Conservation (phyloP, 78 protist genomes). For the Dictyostelium firmibasis region DNA sequence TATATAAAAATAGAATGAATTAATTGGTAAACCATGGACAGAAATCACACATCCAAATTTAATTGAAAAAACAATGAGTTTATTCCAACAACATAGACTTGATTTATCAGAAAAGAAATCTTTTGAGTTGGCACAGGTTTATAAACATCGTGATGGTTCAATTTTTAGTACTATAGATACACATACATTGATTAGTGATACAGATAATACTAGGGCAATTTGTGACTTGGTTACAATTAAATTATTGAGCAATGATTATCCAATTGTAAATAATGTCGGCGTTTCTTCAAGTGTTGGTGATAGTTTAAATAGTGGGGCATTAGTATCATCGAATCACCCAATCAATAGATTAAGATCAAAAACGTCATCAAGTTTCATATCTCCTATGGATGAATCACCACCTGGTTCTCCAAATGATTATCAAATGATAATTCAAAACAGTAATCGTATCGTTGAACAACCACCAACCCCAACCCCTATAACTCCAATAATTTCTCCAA, state of each 20-base stretch:
- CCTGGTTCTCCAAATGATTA: slow-evolving; percentile 28
- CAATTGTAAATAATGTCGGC: background rate
- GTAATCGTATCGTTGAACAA: background rate
- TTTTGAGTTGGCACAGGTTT: slow-evolving; percentile 51
- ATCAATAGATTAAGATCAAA: slow-evolving; percentile 9
- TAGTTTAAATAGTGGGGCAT: background rate
- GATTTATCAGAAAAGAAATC: background rate
- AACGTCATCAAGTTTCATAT: background rate
- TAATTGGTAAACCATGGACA: slow-evolving; percentile 76
- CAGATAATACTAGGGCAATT: slow-evolving; percentile 42
- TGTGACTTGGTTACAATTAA: slow-evolving; percentile 35
- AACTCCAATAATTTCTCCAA: background rate
- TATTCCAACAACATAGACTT: slow-evolving; percentile 23
- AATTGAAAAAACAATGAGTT: slow-evolving; percentile 52
- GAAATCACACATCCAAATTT: slow-evolving; percentile 54
- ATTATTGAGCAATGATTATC: background rate
- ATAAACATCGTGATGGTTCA: slow-evolving; percentile 58
- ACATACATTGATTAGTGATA: slow-evolving; percentile 36
- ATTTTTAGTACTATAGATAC: slow-evolving; percentile 50
- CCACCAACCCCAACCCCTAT: background rate
- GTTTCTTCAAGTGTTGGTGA: background rate
- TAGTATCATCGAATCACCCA: background rate
- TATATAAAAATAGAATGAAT: slow-evolving; percentile 37
- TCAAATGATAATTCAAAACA: background rate
- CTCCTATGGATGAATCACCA: slow-evolving; percentile 34